These are phyloP conservation scores for Pseudonitzschia multiseries DNA, from an alignment of 108 stramenopile species.

Conservation along the genomic window DNA sequence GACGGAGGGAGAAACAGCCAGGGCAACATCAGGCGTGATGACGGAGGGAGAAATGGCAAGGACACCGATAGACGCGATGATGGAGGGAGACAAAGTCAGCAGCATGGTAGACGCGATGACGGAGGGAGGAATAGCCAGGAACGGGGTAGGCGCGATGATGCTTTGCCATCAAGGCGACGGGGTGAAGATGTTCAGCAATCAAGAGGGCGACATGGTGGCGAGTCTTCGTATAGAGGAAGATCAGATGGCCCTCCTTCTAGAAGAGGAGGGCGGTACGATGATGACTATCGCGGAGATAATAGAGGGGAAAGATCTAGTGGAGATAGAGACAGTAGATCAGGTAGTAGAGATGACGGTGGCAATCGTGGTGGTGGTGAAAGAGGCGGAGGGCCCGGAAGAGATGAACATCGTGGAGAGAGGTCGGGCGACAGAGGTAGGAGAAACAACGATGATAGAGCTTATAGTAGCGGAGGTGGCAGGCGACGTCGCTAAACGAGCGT, in stretches of 20 bases:
- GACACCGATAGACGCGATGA: slow-evolving; percentile 1
- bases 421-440: slow-evolving; percentile 11
- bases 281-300: slow-evolving; percentile 8
- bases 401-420: slow-evolving; percentile 8
- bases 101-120: slow-evolving; percentile 9
- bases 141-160: slow-evolving; percentile 7
- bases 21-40: neutral
- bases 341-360: slow-evolving; percentile 4
- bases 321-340: slow-evolving; percentile 1
- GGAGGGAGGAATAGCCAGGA: slow-evolving; percentile 9
- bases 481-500: neutral
- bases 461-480: slow-evolving; percentile 18
- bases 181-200: neutral
- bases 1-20: neutral
- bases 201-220: slow-evolving; percentile 13
- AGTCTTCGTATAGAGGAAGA: slow-evolving; percentile 14
- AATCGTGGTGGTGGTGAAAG: slow-evolving; percentile 20
- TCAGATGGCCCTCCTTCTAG: slow-evolving; percentile 19
- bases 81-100: neutral
- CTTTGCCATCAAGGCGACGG: neutral
- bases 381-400: slow-evolving; percentile 20
- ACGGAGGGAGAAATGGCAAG: slow-evolving; percentile 5
- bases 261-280: slow-evolving; percentile 19
- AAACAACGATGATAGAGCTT: slow-evolving; percentile 9
- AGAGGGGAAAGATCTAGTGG: slow-evolving; percentile 4